Conservation (phyloP, 345 rosid genomes). For the Boechera stricta region DNA sequence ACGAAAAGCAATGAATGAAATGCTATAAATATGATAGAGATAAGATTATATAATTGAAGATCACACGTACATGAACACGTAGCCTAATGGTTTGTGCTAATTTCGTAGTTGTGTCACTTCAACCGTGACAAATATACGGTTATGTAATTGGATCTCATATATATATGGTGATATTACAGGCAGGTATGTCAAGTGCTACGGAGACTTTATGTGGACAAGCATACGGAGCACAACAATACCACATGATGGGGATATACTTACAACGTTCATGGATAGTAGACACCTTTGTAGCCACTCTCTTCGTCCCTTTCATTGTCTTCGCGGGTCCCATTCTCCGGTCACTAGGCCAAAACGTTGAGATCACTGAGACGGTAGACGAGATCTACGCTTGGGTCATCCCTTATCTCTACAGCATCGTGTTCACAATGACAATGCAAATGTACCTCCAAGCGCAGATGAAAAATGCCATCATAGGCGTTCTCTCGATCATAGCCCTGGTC, state of each 20-base stretch:
- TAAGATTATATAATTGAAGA: background rate
- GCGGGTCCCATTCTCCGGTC: conserved; percentile 51
- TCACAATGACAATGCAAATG: conserved; percentile 57
- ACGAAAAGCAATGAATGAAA: background rate
- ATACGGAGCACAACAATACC: conserved; percentile 63
- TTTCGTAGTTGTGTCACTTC: background rate
- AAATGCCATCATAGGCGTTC: conserved; percentile 55
- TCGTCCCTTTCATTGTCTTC: conserved; percentile 53
- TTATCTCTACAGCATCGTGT: conserved; percentile 46
- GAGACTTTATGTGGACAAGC: conserved; percentile 72
- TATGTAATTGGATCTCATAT: background rate
- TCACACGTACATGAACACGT: background rate
- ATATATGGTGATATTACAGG: conserved; percentile 38
- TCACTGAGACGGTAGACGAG: conserved; percentile 50
- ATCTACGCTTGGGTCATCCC: conserved; percentile 67
- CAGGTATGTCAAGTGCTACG: conserved; percentile 68
- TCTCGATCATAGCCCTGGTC: conserved; percentile 41
- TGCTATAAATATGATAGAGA: background rate
- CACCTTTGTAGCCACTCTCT: conserved; percentile 41
- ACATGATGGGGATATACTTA: conserved; percentile 65
- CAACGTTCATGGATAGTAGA: conserved; percentile 66
- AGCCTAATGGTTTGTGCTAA: background rate
- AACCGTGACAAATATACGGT: background rate
- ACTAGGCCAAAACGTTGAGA: conserved; percentile 50
- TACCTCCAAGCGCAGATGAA: conserved; percentile 64